phyloP scores from a whole-genome alignment of 768 basidiomycete species.

The Hypholoma fasciculare region DNA sequence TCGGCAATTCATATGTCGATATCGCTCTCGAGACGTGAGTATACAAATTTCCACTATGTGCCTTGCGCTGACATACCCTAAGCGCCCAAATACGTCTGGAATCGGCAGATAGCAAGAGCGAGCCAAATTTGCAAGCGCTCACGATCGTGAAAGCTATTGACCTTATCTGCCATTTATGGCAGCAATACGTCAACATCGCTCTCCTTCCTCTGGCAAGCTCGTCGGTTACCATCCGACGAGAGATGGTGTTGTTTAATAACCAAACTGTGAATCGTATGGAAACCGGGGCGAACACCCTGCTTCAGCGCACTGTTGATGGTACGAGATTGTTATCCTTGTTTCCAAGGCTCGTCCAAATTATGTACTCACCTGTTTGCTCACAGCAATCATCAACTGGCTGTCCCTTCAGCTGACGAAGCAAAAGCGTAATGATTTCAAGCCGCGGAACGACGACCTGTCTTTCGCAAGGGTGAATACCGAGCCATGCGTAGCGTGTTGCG shows the following conservation, averaged over 20 bases:
- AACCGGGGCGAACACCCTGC: slow-evolving; percentile 72
- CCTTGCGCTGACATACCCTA: slow-evolving; percentile 7
- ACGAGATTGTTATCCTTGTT: slow-evolving; percentile 19
- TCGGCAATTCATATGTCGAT: slow-evolving; percentile 84
- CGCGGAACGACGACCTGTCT: slow-evolving; percentile 91
- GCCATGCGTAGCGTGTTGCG: slow-evolving; percentile 85
- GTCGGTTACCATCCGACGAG: slow-evolving; percentile 84
- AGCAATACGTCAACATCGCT: slow-evolving; percentile 91
- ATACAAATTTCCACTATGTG: neutral
- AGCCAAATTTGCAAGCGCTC: slow-evolving; percentile 77
- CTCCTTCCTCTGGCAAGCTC: slow-evolving; percentile 84
- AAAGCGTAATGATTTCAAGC: slow-evolving; percentile 96
- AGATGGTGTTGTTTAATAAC: slow-evolving; percentile 92
- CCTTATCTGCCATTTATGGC: slow-evolving; percentile 94
- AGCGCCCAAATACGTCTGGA: slow-evolving; percentile 78
- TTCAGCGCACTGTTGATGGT: slow-evolving; percentile 86
- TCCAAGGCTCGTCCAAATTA: slow-evolving; percentile 3
- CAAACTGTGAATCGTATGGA: slow-evolving; percentile 86
- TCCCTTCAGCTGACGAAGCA: slow-evolving; percentile 81
- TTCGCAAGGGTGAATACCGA: slow-evolving; percentile 96
- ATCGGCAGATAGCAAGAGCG: slow-evolving; percentile 68
- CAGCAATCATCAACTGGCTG: slow-evolving; percentile 78
- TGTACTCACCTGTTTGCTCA: neutral
- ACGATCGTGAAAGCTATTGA: slow-evolving; percentile 70
- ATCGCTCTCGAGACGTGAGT: slow-evolving; percentile 90